Evolutionary conservation across 1,139 yeast species (phyloP), one percentile per base, ranked within the genome.

Genomic region (Scheffersomyces insectosa): DNA sequence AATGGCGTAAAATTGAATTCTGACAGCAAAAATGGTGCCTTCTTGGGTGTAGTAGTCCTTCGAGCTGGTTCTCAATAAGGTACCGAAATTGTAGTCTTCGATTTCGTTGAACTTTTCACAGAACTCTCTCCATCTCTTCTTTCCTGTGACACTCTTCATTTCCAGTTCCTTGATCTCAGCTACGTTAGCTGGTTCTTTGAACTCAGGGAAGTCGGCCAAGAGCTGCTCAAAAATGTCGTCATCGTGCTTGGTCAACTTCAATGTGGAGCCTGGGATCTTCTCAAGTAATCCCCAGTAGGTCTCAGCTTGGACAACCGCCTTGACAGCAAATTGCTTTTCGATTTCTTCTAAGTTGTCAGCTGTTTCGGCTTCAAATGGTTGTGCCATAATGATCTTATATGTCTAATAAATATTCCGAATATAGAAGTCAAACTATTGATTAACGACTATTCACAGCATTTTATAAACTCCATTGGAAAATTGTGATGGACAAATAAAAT

Each of bases 281-380:
- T 79, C 78, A 43, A 95, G 68, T 47, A 95, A 70, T 41, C 77
- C 76, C 97, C 97, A 93, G 77, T 93, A 95, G 3, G 97, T 85
- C 63, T 88, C 95, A 48, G 96, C 95, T 66, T 95, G 98, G 66
- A 82, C 83, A 23, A 95, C 99, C 7, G 98, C 99, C 70, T 88
- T 90, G 50, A 95, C 99, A 40, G 99, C 98, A 61, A 93, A 93
- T 71, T 91, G 97, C 78, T 82, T 88, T 68, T 91, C 98, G 59
- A 93, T 88, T 52, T 77, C 85, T 60, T 79, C 84, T 49, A 77
- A 66, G 68, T 80, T 80, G 42, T 80, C 84, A 14, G 85, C 83
- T 45, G 66, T 69, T 53, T 80, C 83, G 12, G 84, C 82, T 51
- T 74, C 70, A 52, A 76, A 72, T 54, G 54, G 55, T 28, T 67